A percentile compares a stretch with the other conserved stretches of the same genome.
phyloP scores from a whole-genome alignment of 176 grass and related monocot species.

The Dendrocalamus sinicus region DNA sequence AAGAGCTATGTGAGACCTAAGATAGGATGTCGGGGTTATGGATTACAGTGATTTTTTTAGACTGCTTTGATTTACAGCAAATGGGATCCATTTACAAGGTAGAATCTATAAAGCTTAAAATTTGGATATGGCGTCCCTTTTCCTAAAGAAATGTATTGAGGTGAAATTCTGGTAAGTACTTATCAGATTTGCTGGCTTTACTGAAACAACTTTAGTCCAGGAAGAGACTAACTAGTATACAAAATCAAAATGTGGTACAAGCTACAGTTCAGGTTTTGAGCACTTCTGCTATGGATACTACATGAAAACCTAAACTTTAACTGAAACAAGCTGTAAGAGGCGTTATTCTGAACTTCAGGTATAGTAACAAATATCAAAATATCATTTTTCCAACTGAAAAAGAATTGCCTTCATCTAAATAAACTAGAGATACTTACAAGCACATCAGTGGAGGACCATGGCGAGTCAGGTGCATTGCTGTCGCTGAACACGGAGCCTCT shows the following conservation, averaged over 20 bases:
- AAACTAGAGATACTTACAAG: slow-evolving; percentile 57
- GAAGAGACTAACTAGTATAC: background rate
- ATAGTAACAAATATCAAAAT: background rate
- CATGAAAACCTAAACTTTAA: background rate
- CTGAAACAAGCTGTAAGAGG: background rate
- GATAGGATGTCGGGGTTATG: background rate
- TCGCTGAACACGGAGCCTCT: slow-evolving; percentile 63
- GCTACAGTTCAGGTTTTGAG: background rate
- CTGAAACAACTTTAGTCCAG: background rate
- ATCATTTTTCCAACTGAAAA: background rate
- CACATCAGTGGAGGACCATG: slow-evolving; percentile 48
- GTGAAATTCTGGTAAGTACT: background rate
- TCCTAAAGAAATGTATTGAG: background rate
- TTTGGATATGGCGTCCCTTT: background rate
- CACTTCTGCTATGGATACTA: background rate
- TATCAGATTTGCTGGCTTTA: background rate
- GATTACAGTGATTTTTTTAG: background rate
- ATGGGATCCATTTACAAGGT: background rate
- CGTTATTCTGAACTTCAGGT: background rate
- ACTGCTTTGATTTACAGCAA: background rate
- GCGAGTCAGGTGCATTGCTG: slow-evolving; percentile 37
- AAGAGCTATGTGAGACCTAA: background rate
- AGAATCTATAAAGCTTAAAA: background rate
- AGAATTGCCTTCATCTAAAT: background rate
- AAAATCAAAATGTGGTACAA: background rate